Base-by-base conservation (phyloP, 805 yeast genomes). In the Zygotorulaspora florentina region DNA sequence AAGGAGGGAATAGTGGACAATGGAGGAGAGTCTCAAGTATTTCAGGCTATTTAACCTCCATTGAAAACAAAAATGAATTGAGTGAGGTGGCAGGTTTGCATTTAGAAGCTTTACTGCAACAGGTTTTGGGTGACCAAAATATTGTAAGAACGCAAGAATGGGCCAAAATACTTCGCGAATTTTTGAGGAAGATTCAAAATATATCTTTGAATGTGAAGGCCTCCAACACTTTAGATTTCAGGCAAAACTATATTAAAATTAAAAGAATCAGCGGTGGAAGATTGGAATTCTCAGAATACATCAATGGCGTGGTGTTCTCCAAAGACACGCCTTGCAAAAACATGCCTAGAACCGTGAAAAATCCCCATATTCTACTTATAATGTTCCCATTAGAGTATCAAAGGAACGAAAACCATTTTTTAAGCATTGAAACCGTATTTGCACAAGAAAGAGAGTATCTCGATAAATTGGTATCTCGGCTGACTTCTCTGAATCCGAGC, bases 361-460 rank as follows among this genome's bases (percentile, higher is more conserved):
- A 77, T 41, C 98, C 99, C 0, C 76, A 81, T 44, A 85, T 93
- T 33, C 80, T 91, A 47, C 71, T 95, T 13, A 74, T 93, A 5
- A 83, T 89, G 73, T 93, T 93, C 57, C 96, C 97, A 0, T 68
- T 93, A 20, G 98, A 90, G 59, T 93, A 88, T 54, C 72, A 81
- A 47, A 80, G 83, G 49, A 81, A 79, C 34, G 87, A 84, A 43
- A 88, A 85, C 53, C 87, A 81, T 50, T 84, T 88, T 47, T 80
- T 88, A 64, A 85, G 95, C 58, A 69, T 90, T 45, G 85, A 87
- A 47, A 85, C 95, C 1, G 83, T 91, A 1, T 71, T 87, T 40
- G 85, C 91, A 0, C 98, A 93, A 60, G 97, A 91, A 59, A 71
- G 77, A 39, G 96, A 91, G 54, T 91, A 84, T 58, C 73, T 93